phyloP scores from a whole-genome alignment of 352 stramenopile species.

The Phytophthora litchii region DNA sequence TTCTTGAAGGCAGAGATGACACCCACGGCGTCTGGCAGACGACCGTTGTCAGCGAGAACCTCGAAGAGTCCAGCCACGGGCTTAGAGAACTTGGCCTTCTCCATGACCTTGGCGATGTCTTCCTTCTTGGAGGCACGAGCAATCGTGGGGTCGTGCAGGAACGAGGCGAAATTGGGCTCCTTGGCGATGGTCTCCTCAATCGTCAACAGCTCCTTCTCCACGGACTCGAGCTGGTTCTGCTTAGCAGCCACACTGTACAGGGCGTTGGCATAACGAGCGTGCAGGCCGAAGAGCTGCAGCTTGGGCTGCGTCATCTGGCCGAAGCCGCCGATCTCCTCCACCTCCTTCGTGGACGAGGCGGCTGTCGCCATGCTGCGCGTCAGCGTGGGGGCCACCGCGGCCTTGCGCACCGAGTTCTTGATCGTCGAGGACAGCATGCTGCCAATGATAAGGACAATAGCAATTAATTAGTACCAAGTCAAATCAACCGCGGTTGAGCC shows the following conservation, averaged over 20 bases:
- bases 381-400: conserved; percentile 39
- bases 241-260: conserved; percentile 95
- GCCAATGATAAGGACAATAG: background rate
- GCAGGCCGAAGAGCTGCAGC: conserved; percentile 96
- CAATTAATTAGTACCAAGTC: conserved; percentile 6
- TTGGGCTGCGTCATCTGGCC: conserved; percentile 86
- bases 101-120: conserved; percentile 90
- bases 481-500: background rate
- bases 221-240: conserved; percentile 77
- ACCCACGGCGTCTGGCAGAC: conserved; percentile 88
- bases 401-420: conserved; percentile 67
- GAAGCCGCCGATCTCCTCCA: conserved; percentile 75
- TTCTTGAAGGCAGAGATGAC: conserved; percentile 92
- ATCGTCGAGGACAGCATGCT: conserved; percentile 78
- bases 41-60: conserved; percentile 96
- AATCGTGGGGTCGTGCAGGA: conserved; percentile 97
- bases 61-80: conserved; percentile 96
- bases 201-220: conserved; percentile 90
- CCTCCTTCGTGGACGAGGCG: conserved; percentile 47
- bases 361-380: conserved; percentile 45
- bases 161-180: conserved; percentile 91
- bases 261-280: conserved; percentile 97
- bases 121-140: conserved; percentile 94
- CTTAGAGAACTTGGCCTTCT: conserved; percentile 92
- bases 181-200: conserved; percentile 84